Conservation (phyloP, 2,329 filamentous ascomycete species). For the Pezicula rhizophila region DNA sequence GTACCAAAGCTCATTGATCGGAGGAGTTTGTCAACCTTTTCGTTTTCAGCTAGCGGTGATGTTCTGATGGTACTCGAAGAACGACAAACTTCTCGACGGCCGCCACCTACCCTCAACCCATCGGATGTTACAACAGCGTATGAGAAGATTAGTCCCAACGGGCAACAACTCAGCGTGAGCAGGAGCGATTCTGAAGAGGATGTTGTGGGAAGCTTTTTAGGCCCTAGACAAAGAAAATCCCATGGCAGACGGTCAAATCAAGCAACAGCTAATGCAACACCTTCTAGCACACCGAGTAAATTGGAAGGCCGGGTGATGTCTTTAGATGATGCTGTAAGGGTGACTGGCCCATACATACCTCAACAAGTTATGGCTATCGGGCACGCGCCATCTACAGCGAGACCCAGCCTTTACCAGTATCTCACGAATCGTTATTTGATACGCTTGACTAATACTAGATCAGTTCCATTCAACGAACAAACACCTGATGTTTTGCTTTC, state of each 20-base stretch:
- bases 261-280: constrained; percentile 49
- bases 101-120: constrained; percentile 29
- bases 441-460: constrained; percentile 30
- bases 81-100: constrained; percentile 39
- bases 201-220: constrained; percentile 53
- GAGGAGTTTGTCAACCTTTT: constrained; percentile 53
- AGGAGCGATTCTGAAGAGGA: constrained; percentile 62
- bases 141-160: constrained; percentile 36
- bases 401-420: constrained; percentile 48
- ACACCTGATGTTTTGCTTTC: constrained; percentile 33
- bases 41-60: constrained; percentile 54
- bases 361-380: constrained; percentile 60
- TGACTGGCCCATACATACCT: constrained; percentile 50
- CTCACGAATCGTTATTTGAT: constrained; percentile 52
- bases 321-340: constrained; percentile 51
- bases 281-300: constrained; percentile 24
- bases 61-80: constrained; percentile 58
- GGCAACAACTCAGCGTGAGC: constrained; percentile 48
- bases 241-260: constrained; percentile 37
- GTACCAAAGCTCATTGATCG: constrained; percentile 58
- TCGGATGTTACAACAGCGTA: constrained; percentile 18
- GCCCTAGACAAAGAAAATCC: constrained; percentile 34
- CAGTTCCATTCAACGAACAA: not conserved
- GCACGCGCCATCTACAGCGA: constrained; percentile 45
- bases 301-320: constrained; percentile 40